Conservation (phyloP, 352 stramenopile species). For the Thalassiosira oceanica region DNA sequence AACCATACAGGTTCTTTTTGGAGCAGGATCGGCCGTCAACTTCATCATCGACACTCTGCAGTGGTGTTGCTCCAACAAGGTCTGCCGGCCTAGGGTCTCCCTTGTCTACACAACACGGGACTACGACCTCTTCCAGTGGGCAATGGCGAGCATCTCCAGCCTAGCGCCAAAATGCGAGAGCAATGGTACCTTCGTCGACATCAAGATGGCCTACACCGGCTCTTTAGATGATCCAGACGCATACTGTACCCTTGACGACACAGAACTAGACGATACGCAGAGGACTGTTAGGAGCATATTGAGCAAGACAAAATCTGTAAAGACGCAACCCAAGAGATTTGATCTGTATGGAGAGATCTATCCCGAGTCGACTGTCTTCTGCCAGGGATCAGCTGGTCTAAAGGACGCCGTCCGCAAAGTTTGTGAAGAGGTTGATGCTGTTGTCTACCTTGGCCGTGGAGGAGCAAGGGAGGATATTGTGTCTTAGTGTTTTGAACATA, state of each 20-base stretch:
- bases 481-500: too few species aligned
- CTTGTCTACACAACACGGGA: slow-evolving; percentile 14
- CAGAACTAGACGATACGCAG: not conserved
- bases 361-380: slow-evolving; percentile 2
- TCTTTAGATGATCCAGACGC: not conserved
- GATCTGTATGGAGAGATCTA: slow-evolving; percentile 5
- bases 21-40: slow-evolving; percentile 20
- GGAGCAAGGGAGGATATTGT: slow-evolving; percentile 5
- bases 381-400: slow-evolving; percentile 16
- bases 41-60: slow-evolving; percentile 16
- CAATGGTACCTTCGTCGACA: slow-evolving; percentile 6
- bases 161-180: slow-evolving; percentile 5
- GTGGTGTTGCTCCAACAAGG: not conserved
- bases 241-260: not conserved
- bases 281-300: not conserved
- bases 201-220: slow-evolving; percentile 10
- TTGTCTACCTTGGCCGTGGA: slow-evolving; percentile 8
- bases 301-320: slow-evolving; percentile 5
- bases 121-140: slow-evolving; percentile 14
- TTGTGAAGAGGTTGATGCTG: slow-evolving; percentile 4
- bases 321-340: slow-evolving; percentile 4
- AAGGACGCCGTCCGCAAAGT: slow-evolving; percentile 7
- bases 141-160: slow-evolving; percentile 8
- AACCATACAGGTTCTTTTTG: slow-evolving; percentile 5
- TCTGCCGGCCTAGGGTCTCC: not conserved